Evolutionary conservation across 208 protist species (phyloP).

Genomic region (Phytomonas serpens): DNA sequence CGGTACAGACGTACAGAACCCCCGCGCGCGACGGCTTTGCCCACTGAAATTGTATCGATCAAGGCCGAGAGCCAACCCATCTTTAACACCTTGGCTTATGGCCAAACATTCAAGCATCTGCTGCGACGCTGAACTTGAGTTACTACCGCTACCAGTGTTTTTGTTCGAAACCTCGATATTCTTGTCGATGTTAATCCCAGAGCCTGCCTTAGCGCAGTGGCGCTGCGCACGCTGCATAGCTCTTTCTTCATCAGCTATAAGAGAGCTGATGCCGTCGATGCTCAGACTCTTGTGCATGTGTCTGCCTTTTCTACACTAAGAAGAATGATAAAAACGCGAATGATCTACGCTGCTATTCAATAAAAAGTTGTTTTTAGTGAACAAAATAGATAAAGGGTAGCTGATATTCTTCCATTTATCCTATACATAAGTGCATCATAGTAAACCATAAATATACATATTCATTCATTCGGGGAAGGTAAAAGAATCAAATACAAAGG

Average conservation of each 20-base stretch:
- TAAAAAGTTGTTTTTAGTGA: slow-evolving; percentile 10
- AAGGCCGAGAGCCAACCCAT: slow-evolving; percentile 9
- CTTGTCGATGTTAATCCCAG: not conserved
- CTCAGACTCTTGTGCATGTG: slow-evolving; percentile 10
- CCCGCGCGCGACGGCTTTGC: slow-evolving; percentile 36
- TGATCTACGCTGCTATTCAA: not conserved
- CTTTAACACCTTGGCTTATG: slow-evolving; percentile 20
- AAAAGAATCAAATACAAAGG: slow-evolving; percentile 9
- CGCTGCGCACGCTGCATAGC: not conserved
- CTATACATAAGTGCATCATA: slow-evolving; percentile 1
- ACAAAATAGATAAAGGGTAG: slow-evolving; percentile 4
- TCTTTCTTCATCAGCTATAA: not conserved
- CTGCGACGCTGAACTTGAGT: not conserved
- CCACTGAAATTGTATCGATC: slow-evolving; percentile 24
- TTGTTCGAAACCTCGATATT: not conserved
- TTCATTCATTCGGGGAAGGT: slow-evolving; percentile 3
- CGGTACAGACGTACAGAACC: slow-evolving; percentile 69
- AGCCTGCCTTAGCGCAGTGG: not conserved
- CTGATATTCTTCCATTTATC: not conserved
- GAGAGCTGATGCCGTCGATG: not conserved
- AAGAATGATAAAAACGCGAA: not conserved
- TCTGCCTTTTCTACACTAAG: slow-evolving; percentile 1
- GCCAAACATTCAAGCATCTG: slow-evolving; percentile 21
- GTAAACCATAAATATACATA: slow-evolving; percentile 6
- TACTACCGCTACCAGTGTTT: not conserved